These are phyloP conservation scores for Falciphora oryzae DNA, from an alignment of 2,329 filamentous ascomycete species.

Conservation along the genomic window DNA sequence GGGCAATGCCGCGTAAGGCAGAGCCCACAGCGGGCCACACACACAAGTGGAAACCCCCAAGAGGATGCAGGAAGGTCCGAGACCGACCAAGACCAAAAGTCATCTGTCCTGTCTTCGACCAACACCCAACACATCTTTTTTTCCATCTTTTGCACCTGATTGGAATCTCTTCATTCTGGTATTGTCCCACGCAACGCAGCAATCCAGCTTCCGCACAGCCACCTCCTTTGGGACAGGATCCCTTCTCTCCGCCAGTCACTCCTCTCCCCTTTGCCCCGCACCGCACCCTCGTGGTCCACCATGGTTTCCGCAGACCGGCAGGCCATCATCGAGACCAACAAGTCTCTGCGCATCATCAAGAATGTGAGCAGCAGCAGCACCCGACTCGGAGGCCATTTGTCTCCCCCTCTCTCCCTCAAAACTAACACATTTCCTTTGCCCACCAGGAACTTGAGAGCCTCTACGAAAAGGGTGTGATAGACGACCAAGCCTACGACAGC, in stretches of 20 bases:
- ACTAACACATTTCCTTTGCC: slow-evolving; percentile 12
- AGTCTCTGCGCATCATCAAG: slow-evolving; percentile 82
- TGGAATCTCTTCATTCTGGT: background rate
- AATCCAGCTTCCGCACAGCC: background rate
- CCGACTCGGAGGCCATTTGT: background rate
- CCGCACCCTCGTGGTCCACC: background rate
- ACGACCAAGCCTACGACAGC: slow-evolving; percentile 65
- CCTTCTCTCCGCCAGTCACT: too few species aligned
- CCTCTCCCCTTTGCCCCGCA: background rate
- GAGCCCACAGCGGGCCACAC: background rate
- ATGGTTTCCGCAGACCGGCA: slow-evolving; percentile 39
- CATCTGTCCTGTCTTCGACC: background rate
- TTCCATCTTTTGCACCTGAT: background rate
- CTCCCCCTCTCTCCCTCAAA: slow-evolving; percentile 11
- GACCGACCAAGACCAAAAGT: background rate
- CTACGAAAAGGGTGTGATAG: slow-evolving; percentile 74
- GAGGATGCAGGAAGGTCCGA: too few species aligned
- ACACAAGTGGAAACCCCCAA: background rate
- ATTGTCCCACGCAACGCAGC: background rate
- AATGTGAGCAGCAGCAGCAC: slow-evolving; percentile 46
- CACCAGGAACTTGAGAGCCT: slow-evolving; percentile 83
- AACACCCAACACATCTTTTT: background rate
- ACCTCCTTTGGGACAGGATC: background rate
- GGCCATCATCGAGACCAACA: slow-evolving; percentile 65
- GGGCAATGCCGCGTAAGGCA: too few species aligned